Conservation (phyloP, 2,329 filamentous ascomycete species). For the Penicillium frequentans region DNA sequence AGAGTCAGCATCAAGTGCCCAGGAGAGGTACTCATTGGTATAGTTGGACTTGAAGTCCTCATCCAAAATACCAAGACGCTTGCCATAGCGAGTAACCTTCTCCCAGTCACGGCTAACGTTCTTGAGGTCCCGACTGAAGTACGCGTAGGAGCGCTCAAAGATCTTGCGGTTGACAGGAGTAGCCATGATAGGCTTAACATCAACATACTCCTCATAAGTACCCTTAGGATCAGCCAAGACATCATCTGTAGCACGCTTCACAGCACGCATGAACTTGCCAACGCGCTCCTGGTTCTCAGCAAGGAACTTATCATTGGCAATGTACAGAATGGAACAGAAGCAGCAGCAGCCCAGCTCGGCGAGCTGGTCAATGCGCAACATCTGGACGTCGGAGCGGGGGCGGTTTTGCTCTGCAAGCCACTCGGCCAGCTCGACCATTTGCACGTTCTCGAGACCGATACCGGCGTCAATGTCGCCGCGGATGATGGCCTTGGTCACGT, state of each 20-base stretch:
- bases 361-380: conserved; percentile 79
- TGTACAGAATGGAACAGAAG: conserved; percentile 80
- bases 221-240: conserved; percentile 63
- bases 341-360: conserved; percentile 80
- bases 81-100: conserved; percentile 76
- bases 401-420: conserved; percentile 67
- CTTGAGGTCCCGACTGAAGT: conserved; percentile 72
- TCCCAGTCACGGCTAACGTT: conserved; percentile 74
- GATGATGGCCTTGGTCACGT: conserved; percentile 75
- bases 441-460: conserved; percentile 76
- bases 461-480: conserved; percentile 71
- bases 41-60: conserved; percentile 68
- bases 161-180: conserved; percentile 72
- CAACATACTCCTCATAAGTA: conserved; percentile 69
- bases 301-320: conserved; percentile 72
- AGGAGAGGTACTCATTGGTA: conserved; percentile 69
- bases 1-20: conserved; percentile 65
- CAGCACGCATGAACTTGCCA: conserved; percentile 66
- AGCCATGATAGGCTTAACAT: conserved; percentile 70
- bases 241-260: conserved; percentile 73
- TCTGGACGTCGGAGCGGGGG: conserved; percentile 68
- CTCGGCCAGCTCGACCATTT: conserved; percentile 79
- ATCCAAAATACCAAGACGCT: conserved; percentile 68
- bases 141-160: conserved; percentile 75
- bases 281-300: conserved; percentile 66